Conservation (phyloP, 208 protist genomes). For the Acanthamoeba culbertsoni region DNA sequence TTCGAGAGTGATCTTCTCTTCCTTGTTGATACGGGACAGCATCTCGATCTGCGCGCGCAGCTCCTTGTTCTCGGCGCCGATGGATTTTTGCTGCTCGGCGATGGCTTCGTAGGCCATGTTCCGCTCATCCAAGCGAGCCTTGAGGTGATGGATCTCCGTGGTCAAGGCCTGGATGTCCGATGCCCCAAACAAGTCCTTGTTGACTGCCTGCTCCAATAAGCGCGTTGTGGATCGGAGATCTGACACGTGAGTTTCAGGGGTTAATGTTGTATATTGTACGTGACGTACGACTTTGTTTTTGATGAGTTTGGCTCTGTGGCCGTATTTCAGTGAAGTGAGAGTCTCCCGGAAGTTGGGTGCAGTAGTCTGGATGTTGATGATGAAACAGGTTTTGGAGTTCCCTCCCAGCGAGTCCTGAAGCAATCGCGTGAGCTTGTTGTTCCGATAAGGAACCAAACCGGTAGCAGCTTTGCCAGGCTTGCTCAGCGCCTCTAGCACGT, state of each 20-base stretch:
- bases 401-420: constrained; percentile 85
- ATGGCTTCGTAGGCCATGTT: constrained; percentile 39
- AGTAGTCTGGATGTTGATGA: constrained; percentile 85
- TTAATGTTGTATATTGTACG: background rate
- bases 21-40: constrained; percentile 34
- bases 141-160: constrained; percentile 49
- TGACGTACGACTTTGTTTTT: constrained; percentile 82
- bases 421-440: constrained; percentile 85
- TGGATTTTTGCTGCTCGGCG: constrained; percentile 18
- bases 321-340: constrained; percentile 84
- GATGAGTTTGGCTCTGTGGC: constrained; percentile 86
- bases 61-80: constrained; percentile 52
- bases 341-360: constrained; percentile 84
- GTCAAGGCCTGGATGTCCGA: constrained; percentile 25
- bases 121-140: background rate
- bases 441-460: constrained; percentile 87
- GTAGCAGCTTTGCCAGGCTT: constrained; percentile 44
- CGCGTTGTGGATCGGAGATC: background rate
- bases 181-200: constrained; percentile 19
- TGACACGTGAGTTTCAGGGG: background rate
- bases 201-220: background rate
- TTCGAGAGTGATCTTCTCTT: background rate
- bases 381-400: constrained; percentile 83
- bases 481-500: constrained; percentile 59
- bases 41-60: background rate